Base-by-base conservation (phyloP, 805 yeast genomes). In the Schwanniomyces polymorphus region DNA sequence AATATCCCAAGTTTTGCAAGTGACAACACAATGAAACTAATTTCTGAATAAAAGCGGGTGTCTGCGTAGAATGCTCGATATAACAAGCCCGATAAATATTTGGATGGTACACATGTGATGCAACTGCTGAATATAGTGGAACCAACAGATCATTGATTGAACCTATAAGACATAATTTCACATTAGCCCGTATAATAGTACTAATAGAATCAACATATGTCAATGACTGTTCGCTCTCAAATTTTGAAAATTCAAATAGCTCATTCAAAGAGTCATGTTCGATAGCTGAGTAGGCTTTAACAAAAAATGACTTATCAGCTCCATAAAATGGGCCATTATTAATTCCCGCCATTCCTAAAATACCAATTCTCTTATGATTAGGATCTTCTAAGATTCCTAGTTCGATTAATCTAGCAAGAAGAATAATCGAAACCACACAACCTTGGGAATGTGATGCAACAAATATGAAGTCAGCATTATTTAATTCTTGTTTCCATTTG, bases 401-500 rank as follows among this genome's bases (percentile, higher is more conserved):
- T 63, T 81, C 86, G 10, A 92, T 78, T 37, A 92, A 73, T 54
- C 78, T 77, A 0, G 96, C 86, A n/a, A 91, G 67, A 26, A 92
- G 64, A 27, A 89, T 84, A 0, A 90, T 82, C 0, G 96, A 81
- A 0, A 94, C 98, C 0, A 97, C 97, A 41, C 92, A 85, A 0
- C 99, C 99, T 65, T 92, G 99, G 0, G 97, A 91, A 66, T 92
- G 99, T 0, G 96, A 85, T 1, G 97, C 97, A 51, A 92, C 80
- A 60, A 86, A 90, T n/a, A 92, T 81, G 52, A 86, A 86, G 64
- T 92, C 98, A 0, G 97, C 92, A 12, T 68, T 72, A 40, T 72
- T 68, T 14, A 87, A 67, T 28, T 75, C 77, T n/a, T 74, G 67
- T 35, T 72, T 63, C 89, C 92, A 88, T 60, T 83, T 84, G 54